Conservation (phyloP, 768 basidiomycete species). For the Trametes maxima region DNA sequence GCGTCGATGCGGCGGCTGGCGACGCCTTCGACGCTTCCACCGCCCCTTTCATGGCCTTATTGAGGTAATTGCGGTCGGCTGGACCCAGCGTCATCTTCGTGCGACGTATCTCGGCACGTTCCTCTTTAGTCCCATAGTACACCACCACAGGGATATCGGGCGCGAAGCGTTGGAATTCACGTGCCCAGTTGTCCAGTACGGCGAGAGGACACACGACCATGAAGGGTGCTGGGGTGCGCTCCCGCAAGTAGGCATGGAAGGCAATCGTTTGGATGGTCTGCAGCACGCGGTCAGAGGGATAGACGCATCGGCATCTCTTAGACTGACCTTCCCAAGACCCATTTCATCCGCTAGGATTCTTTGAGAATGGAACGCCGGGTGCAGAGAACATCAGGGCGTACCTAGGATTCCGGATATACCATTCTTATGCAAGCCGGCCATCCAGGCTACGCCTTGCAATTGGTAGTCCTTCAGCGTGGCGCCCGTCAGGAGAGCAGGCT, state of each 20-base stretch:
- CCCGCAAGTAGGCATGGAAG: slow-evolving; percentile 88
- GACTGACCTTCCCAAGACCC: slow-evolving; percentile 81
- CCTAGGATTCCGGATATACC: slow-evolving; percentile 82
- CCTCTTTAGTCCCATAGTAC: slow-evolving; percentile 85
- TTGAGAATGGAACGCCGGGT: not conserved
- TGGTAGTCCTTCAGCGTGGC: slow-evolving; percentile 89
- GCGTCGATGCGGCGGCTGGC: slow-evolving; percentile 21
- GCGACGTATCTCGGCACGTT: slow-evolving; percentile 77
- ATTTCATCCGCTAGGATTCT: slow-evolving; percentile 81
- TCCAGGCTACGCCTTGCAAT: slow-evolving; percentile 93
- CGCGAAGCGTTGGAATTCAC: slow-evolving; percentile 84
- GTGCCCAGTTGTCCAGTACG: slow-evolving; percentile 89
- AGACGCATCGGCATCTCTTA: not conserved
- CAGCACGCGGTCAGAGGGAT: slow-evolving; percentile 3
- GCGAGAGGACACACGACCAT: slow-evolving; percentile 92
- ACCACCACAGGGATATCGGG: slow-evolving; percentile 83
- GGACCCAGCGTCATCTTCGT: slow-evolving; percentile 52
- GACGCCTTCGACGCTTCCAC: slow-evolving; percentile 33
- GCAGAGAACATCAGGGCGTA: slow-evolving; percentile 32
- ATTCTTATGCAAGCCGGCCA: slow-evolving; percentile 85
- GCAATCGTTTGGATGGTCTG: slow-evolving; percentile 96
- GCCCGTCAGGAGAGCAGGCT: slow-evolving; percentile 82
- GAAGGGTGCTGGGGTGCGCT: slow-evolving; percentile 72
- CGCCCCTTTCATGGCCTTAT: slow-evolving; percentile 20
- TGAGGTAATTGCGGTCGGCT: slow-evolving; percentile 30